Base-by-base conservation (phyloP, 2,329 filamentous ascomycete species). In the Alternaria alternata region DNA sequence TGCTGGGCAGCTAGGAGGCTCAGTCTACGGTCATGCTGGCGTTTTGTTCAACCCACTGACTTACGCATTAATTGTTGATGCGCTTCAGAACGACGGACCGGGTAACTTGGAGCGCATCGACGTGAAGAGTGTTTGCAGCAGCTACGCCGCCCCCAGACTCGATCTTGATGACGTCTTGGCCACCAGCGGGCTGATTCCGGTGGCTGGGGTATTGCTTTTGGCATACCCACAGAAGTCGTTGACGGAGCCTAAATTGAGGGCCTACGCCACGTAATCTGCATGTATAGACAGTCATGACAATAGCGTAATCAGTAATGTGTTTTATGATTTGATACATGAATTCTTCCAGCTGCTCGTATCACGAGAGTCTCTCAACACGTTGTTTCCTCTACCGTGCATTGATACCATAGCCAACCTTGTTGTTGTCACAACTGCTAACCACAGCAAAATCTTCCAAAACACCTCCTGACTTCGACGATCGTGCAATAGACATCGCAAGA, bases 1-100 rank as follows among this genome's bases (percentile, higher is more conserved):
- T 65, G 62, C 72, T 0, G 74, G 70, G 0, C 72, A 75, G 24
- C 75, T 77, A 0, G 83, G 80, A 0, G 83, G 82, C 3, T 69
- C 72, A 0, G 73, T 85, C 47, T 85, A 84, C 68, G 81, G 79
- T 0, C 85, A 87, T 44, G 84, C 85, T 59, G 81, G 81, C 3
- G 75, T 83, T 34, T 74, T 87, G 42, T 84, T 81, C 64, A 84
- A 86, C 60, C 80, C 82, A 0, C 71, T 86, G 24, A 76, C 78
- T 0, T 82, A 78, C 58, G 76, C 75, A 2, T 67, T 87, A 43
- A 73, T 81, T 1, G 72, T 81, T 9, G 84, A 86, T 70, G 84
- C 83, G 16, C 75, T 87, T 58, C 77, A 67, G 9, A 75, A 86
- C 63, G 76, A 77, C 43, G 84, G 85, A 1, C 82, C 82, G 0